These are phyloP conservation scores for Eudorina sp. DNA, from an alignment of 139 green algal genomes.

Conservation along the genomic window DNA sequence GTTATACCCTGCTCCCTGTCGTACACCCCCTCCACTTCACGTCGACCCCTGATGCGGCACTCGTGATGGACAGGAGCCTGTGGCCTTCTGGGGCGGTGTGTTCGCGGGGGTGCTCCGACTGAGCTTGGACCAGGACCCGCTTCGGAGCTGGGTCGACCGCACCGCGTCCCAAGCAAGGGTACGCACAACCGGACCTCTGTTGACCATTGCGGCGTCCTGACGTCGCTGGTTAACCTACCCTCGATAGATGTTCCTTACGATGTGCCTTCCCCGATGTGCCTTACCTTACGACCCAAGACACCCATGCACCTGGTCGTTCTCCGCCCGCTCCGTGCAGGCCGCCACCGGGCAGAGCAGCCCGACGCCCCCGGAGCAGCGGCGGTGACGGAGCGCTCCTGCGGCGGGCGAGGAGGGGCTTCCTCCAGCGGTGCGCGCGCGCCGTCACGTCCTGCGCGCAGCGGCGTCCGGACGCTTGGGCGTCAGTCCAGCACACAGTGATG, in stretches of 20 bases:
- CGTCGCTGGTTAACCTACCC: neutral
- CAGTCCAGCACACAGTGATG: too few species aligned
- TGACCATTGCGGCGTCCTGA: neutral
- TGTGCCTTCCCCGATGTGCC: neutral
- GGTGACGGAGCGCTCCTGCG: too few species aligned
- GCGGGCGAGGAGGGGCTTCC: too few species aligned
- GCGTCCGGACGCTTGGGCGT: too few species aligned
- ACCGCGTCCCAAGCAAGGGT: conserved; percentile 18
- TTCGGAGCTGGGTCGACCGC: conserved; percentile 35
- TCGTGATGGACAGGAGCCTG: conserved; percentile 68
- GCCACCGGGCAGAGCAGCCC: conserved; percentile 7
- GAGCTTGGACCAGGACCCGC: conserved; percentile 50
- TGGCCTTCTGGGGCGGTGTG: conserved; percentile 65
- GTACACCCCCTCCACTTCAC: too few species aligned
- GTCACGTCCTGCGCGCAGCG: too few species aligned
- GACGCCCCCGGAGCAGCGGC: neutral
- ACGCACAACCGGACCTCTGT: too few species aligned
- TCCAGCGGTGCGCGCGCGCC: too few species aligned
- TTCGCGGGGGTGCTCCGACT: conserved; percentile 61
- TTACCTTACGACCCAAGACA: neutral
- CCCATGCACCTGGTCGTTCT: neutral
- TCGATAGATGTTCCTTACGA: neutral
- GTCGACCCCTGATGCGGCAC: too few species aligned
- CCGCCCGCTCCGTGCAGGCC: neutral
- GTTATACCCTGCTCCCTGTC: too few species aligned